A percentile compares a stretch with the other conserved stretches of the same genome.
These are phyloP conservation scores for Amanita molliuscula DNA, from an alignment of 768 basidiomycete species.

Conservation along the genomic window DNA sequence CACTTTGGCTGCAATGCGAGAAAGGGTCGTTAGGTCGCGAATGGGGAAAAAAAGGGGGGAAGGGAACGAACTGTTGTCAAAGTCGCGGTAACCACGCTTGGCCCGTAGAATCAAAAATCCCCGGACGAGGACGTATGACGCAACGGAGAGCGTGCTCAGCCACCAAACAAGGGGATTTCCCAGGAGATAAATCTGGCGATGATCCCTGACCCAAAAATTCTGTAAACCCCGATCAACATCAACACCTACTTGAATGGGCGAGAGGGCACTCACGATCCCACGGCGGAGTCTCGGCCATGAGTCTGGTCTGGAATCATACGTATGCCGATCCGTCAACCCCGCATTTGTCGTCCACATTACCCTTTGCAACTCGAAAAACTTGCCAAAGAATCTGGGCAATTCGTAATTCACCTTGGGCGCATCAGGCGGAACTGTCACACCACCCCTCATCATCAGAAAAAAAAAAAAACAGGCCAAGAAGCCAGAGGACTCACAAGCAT, in stretches of 20 bases:
- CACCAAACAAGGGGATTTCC: conserved; percentile 97
- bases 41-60: background rate
- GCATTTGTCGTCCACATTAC: conserved; percentile 99
- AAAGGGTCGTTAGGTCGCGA: background rate
- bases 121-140: conserved; percentile 56
- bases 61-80: conserved; percentile 70
- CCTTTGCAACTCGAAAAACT: conserved; percentile 84
- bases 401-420: conserved; percentile 85
- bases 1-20: conserved; percentile 51
- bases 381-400: conserved; percentile 79
- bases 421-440: conserved; percentile 47
- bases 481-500: conserved; percentile 47
- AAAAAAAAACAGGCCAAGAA: too few relatives aligned
- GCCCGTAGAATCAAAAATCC: conserved; percentile 79
- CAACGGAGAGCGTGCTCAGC: conserved; percentile 63
- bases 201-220: conserved; percentile 99
- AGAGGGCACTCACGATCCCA: conserved; percentile 68
- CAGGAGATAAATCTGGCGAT: conserved; percentile 89
- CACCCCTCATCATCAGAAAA: background rate
- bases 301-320: conserved; percentile 88
- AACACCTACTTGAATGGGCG: background rate
- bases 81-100: conserved; percentile 86
- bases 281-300: conserved; percentile 86
- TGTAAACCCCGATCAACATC: conserved; percentile 19
- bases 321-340: conserved; percentile 89